Evolutionary conservation across 257 asterid species (phyloP).

Genomic region (Solanum commersonii): DNA sequence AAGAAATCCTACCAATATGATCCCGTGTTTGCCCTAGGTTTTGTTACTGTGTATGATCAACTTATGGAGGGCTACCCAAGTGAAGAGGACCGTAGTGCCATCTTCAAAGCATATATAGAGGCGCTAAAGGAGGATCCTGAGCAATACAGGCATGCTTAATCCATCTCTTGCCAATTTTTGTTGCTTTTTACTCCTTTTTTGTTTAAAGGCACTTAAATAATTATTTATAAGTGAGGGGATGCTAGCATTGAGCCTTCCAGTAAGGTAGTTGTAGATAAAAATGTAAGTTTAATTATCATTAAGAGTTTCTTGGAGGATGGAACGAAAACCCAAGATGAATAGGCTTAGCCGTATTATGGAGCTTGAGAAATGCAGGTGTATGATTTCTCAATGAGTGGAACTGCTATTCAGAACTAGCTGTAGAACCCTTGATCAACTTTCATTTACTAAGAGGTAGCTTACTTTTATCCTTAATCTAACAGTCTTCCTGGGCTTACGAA

Average conservation of each 20-base stretch:
- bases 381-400: background rate
- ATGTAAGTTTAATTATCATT: background rate
- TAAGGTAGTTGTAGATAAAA: background rate
- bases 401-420: background rate
- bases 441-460: background rate
- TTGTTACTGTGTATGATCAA: constrained; percentile 82
- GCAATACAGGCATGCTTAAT: constrained; percentile 55
- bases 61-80: constrained; percentile 94
- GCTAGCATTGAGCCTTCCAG: background rate
- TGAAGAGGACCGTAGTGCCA: constrained; percentile 69
- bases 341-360: background rate
- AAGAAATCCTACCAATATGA: constrained; percentile 75
- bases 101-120: constrained; percentile 70
- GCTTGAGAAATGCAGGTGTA: background rate
- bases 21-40: constrained; percentile 89
- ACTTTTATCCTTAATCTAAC: background rate
- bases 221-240: background rate
- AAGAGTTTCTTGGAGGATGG: background rate
- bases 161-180: background rate
- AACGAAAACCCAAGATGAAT: background rate
- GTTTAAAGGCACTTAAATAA: background rate
- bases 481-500: background rate
- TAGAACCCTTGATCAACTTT: background rate
- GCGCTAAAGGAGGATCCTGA: constrained; percentile 86
- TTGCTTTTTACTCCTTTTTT: background rate